These are phyloP conservation scores for Cryptosporidium ubiquitum DNA, from an alignment of 169 alveolate species.

Conservation along the genomic window DNA sequence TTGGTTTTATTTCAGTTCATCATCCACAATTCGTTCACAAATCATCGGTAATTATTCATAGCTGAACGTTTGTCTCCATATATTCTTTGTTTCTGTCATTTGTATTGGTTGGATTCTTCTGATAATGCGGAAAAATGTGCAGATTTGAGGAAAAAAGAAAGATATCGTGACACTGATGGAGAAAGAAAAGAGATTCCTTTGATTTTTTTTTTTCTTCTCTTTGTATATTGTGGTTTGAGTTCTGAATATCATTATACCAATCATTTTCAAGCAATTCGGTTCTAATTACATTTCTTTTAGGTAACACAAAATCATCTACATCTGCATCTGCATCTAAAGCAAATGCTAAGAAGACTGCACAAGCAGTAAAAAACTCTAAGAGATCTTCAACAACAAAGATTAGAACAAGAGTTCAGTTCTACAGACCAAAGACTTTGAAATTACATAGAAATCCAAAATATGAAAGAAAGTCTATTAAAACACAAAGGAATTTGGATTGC, in stretches of 20 bases:
- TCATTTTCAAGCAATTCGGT: background rate
- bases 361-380: constrained; percentile 38
- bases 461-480: constrained; percentile 81
- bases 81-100: no score
- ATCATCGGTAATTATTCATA: no score
- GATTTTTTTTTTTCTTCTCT: background rate
- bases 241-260: background rate
- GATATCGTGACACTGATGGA: no score
- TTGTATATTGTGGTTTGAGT: no score
- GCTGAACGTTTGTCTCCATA: no score
- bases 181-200: no score
- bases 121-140: no score
- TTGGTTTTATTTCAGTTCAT: background rate
- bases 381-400: constrained; percentile 66
- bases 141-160: no score
- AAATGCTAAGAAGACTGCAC: constrained; percentile 61
- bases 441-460: constrained; percentile 90
- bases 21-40: no score
- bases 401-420: constrained; percentile 83
- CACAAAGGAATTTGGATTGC: constrained; percentile 89
- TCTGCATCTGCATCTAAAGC: background rate
- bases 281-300: background rate
- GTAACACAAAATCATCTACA: background rate
- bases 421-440: constrained; percentile 86
- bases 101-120: no score